Conservation (phyloP, 2,329 filamentous ascomycete genomes). For the Neopestalotiopsis sp. region DNA sequence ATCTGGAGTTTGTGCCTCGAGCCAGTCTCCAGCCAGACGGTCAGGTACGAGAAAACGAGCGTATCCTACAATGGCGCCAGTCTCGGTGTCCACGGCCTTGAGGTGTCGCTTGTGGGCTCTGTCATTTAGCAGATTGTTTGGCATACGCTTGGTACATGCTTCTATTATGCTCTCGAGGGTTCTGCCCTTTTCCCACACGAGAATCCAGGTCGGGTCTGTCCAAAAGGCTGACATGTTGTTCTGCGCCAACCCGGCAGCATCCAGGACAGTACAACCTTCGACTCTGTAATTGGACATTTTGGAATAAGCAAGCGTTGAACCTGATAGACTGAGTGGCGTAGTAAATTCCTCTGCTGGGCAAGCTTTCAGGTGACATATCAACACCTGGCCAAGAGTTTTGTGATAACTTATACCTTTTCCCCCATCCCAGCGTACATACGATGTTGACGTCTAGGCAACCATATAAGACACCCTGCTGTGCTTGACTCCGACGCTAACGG, state of each 20-base stretch:
- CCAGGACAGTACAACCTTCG: slow-evolving; percentile 21
- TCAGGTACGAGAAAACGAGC: slow-evolving; percentile 28
- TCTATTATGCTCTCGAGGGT: slow-evolving; percentile 23
- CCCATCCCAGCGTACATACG: not conserved
- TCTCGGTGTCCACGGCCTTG: slow-evolving; percentile 28
- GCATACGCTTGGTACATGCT: slow-evolving; percentile 21
- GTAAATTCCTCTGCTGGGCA: not conserved
- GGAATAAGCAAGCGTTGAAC: not conserved
- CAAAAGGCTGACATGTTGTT: slow-evolving; percentile 30
- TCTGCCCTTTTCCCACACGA: slow-evolving; percentile 20
- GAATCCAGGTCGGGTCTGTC: slow-evolving; percentile 24
- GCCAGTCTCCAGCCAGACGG: slow-evolving; percentile 21
- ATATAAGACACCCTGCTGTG: not conserved
- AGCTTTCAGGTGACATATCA: not conserved
- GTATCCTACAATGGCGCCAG: slow-evolving; percentile 29
- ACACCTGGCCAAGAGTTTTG: not conserved
- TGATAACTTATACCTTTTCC: not conserved
- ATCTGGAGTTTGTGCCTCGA: slow-evolving; percentile 23
- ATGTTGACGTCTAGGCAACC: not conserved
- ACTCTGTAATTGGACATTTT: slow-evolving; percentile 19
- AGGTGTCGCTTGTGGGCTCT: slow-evolving; percentile 25
- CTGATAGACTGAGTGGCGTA: not conserved
- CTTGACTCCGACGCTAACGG: not conserved
- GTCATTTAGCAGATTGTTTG: slow-evolving; percentile 24
- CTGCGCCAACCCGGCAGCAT: slow-evolving; percentile 21